phyloP scores from a whole-genome alignment of 495 filamentous ascomycete genomes.

The Penicillium robsamsonii region DNA sequence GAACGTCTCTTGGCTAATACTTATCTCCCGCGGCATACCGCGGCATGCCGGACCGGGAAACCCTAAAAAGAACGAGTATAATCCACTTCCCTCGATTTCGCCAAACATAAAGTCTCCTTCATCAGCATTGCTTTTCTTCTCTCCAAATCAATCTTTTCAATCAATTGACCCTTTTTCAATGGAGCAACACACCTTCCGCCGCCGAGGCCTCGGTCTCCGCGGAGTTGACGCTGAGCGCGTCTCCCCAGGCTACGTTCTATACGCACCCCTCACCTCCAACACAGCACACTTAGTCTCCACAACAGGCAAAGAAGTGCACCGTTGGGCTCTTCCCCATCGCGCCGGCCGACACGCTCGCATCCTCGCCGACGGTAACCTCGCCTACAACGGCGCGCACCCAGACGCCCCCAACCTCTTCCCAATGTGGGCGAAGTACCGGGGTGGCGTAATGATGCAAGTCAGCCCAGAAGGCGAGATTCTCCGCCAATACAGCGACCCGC shows the following conservation, averaged over 20 bases:
- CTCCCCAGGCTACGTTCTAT: slow-evolving; percentile 45
- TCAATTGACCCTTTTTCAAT: slow-evolving; percentile 16
- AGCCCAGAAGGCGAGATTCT: slow-evolving; percentile 35
- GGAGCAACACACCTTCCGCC: slow-evolving; percentile 44
- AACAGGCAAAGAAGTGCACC: slow-evolving; percentile 42
- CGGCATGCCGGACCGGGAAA: slow-evolving; percentile 27
- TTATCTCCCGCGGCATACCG: slow-evolving; percentile 31
- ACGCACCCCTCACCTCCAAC: slow-evolving; percentile 41
- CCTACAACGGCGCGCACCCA: slow-evolving; percentile 45
- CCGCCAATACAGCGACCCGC: slow-evolving; percentile 39
- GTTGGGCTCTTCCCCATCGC: slow-evolving; percentile 43
- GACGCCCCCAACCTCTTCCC: slow-evolving; percentile 41
- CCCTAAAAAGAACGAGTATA: slow-evolving; percentile 13
- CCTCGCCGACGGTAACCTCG: slow-evolving; percentile 42
- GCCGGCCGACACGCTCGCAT: slow-evolving; percentile 44
- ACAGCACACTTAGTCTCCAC: slow-evolving; percentile 42
- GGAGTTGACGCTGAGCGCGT: slow-evolving; percentile 40
- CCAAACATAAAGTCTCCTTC: neutral
- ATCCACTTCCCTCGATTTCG: slow-evolving; percentile 2
- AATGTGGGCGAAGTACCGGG: slow-evolving; percentile 47
- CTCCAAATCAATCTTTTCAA: neutral
- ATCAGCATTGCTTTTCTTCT: neutral
- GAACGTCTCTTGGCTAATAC: slow-evolving; percentile 5
- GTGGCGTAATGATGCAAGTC: slow-evolving; percentile 45
- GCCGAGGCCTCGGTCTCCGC: slow-evolving; percentile 43